These are phyloP conservation scores for Mortierella sp. DNA, from an alignment of 371 early-diverging fungal genomes.

Conservation along the genomic window DNA sequence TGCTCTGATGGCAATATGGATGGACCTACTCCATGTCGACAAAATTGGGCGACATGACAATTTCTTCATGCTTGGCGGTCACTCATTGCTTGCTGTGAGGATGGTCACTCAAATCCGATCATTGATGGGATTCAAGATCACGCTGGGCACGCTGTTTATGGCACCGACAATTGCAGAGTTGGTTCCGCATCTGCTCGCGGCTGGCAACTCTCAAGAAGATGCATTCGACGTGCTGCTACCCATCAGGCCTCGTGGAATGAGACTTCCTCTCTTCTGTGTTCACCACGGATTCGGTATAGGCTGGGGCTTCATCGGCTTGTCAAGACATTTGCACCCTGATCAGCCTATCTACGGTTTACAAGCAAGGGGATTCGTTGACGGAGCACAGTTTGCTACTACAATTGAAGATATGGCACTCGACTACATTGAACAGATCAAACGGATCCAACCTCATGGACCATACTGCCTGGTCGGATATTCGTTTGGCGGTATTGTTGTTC, in stretches of 20 bases:
- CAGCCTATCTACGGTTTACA: conserved; percentile 19
- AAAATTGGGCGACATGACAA: conserved; percentile 24
- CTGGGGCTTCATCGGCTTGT: conserved; percentile 8
- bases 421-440: conserved; percentile 8
- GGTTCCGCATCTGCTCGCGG: background rate
- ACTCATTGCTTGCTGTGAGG: conserved; percentile 32
- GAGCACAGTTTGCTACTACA: background rate
- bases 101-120: conserved; percentile 9
- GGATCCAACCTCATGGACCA: conserved; percentile 12
- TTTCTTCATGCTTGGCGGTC: conserved; percentile 40
- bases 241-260: conserved; percentile 3
- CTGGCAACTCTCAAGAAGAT: conserved; percentile 1
- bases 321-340: conserved; percentile 1
- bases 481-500: conserved; percentile 7
- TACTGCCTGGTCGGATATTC: conserved; percentile 8
- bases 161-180: conserved; percentile 16
- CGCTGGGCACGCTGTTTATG: conserved; percentile 8
- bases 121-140: background rate
- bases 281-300: conserved; percentile 12
- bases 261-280: conserved; percentile 13
- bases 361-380: conserved; percentile 14
- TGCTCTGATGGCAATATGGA: conserved; percentile 15
- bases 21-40: conserved; percentile 10
- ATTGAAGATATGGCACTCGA: conserved; percentile 8
- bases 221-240: conserved; percentile 7